Evolutionary conservation across 2,329 filamentous ascomycete species (phyloP), one percentile per base, ranked within the genome.

Genomic region (Aulographum hederae): DNA sequence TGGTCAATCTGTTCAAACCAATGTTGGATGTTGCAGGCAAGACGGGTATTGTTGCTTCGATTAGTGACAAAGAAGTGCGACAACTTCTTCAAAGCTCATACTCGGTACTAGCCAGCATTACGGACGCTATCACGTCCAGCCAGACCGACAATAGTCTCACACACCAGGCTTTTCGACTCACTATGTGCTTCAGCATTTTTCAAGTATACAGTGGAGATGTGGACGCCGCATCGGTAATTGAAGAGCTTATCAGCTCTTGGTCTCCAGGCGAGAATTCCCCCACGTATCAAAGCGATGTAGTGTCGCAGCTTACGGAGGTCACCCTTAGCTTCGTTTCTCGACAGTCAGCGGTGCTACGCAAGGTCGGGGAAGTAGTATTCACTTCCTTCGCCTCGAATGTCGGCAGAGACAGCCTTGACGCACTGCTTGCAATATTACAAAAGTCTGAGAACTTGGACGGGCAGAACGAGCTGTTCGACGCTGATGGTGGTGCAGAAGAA

Each of bases 201-300:
- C 82, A 94, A 50, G 65, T 93, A 6, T 93, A 93, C 56, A 85
- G 86, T 44, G 80, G 82, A 16, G 84, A 93, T 36, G 65, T 78
- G 0, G 89, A 95, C 46, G 80, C 84, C 1, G 67, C 93, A 15
- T 73, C 77, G 30, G 75, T 89, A 38, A 59, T 94, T 6, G 69
- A 78, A 33, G 86, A 94, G 42, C 63, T 94, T n/a, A 69, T 46
- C 38, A 28, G 46, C 41, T 36, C 43, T 34, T 6, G 25, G 28
- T 15, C 30, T n/a, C n/a, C n/a, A n/a, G n/a, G n/a, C n/a, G n/a
- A n/a, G 38, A 5, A 30, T 28, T 16, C 61, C 62, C 8, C 27
- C 10, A 17, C 6, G 27, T 8, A 28, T 28, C 31, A 35, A 4
- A 26, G 34, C 6, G 41, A 37, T 43, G 44, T 16, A 4, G 78